These are phyloP conservation scores for Penicillium palitans DNA, from an alignment of 2,329 filamentous ascomycete genomes.

Conservation along the genomic window DNA sequence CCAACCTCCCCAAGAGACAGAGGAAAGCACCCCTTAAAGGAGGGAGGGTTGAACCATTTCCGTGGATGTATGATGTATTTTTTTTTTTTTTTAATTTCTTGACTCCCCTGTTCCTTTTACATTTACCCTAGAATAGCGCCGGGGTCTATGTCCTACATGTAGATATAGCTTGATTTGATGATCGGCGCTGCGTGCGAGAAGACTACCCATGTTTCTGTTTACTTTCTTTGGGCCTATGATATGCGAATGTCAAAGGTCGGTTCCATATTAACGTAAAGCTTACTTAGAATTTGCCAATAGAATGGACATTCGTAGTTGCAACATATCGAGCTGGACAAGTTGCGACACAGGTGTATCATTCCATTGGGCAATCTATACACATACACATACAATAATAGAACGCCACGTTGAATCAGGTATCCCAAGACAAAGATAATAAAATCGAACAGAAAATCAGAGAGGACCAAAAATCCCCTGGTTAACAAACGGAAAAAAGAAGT, in stretches of 20 bases:
- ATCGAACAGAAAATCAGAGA: background rate
- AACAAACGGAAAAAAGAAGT: slow-evolving; percentile 8
- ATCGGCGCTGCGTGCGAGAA: slow-evolving; percentile 6
- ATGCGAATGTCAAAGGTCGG: background rate
- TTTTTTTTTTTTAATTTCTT: slow-evolving; percentile 4
- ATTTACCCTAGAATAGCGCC: slow-evolving; percentile 21
- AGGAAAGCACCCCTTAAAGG: slow-evolving; percentile 8
- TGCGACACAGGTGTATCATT: slow-evolving; percentile 1
- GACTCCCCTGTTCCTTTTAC: slow-evolving; percentile 6
- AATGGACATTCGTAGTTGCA: background rate
- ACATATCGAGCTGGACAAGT: background rate
- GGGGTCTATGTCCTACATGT: slow-evolving; percentile 13
- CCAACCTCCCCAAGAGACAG: slow-evolving; percentile 1
- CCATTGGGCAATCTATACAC: background rate
- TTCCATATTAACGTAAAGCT: background rate
- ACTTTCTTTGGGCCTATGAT: background rate
- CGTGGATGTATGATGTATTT: background rate
- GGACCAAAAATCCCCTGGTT: background rate
- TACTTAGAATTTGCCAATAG: background rate
- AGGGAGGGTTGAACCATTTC: background rate
- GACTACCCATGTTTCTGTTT: background rate
- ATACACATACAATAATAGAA: slow-evolving; percentile 6
- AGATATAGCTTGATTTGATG: slow-evolving; percentile 20
- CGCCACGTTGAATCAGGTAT: slow-evolving; percentile 5
- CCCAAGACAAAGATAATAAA: background rate